Conservation (phyloP, 176 grass and related monocot species). For the Oryza meridionalis region DNA sequence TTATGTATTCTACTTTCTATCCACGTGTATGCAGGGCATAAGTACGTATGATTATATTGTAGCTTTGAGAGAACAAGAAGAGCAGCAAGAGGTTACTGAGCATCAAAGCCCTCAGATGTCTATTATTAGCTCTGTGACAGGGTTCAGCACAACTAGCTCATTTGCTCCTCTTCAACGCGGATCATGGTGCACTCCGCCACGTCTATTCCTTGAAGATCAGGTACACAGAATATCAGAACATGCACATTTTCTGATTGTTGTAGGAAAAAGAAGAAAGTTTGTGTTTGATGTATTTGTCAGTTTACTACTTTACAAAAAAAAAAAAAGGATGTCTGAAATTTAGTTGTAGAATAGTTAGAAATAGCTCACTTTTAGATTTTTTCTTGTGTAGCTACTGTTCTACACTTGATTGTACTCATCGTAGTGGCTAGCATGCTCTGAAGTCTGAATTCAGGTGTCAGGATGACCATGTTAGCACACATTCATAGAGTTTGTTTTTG, state of each 20-base stretch:
- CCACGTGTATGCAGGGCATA: constrained; percentile 62
- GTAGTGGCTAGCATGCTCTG: neutral
- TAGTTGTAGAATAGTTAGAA: neutral
- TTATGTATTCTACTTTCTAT: neutral
- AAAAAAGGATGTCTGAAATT: neutral
- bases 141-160: constrained; percentile 96
- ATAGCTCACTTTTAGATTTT: neutral
- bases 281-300: neutral
- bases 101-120: constrained; percentile 99
- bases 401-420: neutral
- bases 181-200: constrained; percentile 95
- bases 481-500: neutral
- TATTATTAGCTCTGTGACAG: constrained; percentile 89
- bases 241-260: neutral
- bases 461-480: neutral
- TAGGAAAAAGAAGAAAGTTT: neutral
- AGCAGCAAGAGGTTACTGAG: constrained; percentile 67
- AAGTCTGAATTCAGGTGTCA: neutral
- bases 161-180: constrained; percentile 81
- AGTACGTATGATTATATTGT: constrained; percentile 98
- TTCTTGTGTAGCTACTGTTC: neutral
- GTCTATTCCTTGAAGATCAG: constrained; percentile 77
- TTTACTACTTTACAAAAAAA: neutral
- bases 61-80: constrained; percentile 96
- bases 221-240: neutral